Conservation (phyloP, 257 asterid species). For the Dorcoceras hygrometricum region DNA sequence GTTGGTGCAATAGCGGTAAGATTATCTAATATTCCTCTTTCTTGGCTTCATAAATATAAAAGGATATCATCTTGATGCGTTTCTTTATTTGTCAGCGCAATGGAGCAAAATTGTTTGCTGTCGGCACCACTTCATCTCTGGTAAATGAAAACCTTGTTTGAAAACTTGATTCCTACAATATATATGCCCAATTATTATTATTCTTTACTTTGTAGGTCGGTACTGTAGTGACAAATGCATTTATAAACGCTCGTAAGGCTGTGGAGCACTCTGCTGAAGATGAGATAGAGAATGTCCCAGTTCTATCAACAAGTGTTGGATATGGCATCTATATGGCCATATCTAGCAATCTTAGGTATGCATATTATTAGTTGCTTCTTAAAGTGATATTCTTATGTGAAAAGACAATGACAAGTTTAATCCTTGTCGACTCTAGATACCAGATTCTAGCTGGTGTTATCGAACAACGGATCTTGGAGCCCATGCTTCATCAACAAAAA, state of each 20-base stretch:
- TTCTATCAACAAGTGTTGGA: constrained; percentile 70
- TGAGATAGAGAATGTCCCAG: constrained; percentile 75
- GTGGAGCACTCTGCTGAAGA: constrained; percentile 53
- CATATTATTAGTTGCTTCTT: not conserved
- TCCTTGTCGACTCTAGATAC: constrained; percentile 48
- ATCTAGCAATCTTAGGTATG: constrained; percentile 91
- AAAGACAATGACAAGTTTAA: not conserved
- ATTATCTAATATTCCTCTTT: not conserved
- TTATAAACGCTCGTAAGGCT: constrained; percentile 74
- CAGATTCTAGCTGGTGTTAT: constrained; percentile 87
- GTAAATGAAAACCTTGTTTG: constrained; percentile 32
- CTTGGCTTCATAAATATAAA: too few relatives aligned
- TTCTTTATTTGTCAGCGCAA: constrained; percentile 57
- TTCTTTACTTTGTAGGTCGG: constrained; percentile 54
- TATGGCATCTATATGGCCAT: constrained; percentile 90
- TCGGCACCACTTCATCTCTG: constrained; percentile 93
- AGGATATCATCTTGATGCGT: too few relatives aligned
- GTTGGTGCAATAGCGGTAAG: constrained; percentile 85
- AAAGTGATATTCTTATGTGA: not conserved
- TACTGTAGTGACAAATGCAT: constrained; percentile 66
- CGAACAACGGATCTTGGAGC: constrained; percentile 81
- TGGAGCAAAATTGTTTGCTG: constrained; percentile 89
- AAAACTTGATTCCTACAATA: too few relatives aligned
- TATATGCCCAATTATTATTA: not conserved
- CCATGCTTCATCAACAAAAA: constrained; percentile 76